Percentiles rank a stretch among this genome's conserved stretches.
Evolutionary conservation across 2,329 filamentous ascomycete genomes (phyloP).

Genomic region (Venturia nashicola): DNA sequence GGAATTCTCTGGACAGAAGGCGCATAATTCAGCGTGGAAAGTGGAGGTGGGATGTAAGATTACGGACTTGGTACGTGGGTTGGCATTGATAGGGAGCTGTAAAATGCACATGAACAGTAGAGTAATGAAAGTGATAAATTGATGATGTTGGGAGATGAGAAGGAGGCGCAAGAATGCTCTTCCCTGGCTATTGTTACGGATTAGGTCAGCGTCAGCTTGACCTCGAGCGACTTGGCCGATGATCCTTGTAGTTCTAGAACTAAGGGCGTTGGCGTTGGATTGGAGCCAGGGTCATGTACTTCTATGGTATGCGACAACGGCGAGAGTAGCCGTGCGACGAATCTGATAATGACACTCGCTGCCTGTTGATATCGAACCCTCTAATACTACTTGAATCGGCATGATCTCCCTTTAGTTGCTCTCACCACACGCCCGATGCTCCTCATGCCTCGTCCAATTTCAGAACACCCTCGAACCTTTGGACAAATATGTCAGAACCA

Average conservation of each 20-base stretch:
- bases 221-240: background rate
- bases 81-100: background rate
- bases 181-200: background rate
- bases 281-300: background rate
- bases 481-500: slow-evolving; percentile 2
- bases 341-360: background rate
- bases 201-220: background rate
- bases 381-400: background rate
- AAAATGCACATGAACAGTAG: background rate
- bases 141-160: background rate
- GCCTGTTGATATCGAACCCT: background rate
- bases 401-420: background rate
- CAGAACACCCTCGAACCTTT: background rate
- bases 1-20: background rate
- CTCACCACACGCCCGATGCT: background rate
- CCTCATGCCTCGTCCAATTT: slow-evolving; percentile 2
- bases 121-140: background rate
- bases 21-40: background rate
- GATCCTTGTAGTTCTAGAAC: background rate
- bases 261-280: background rate
- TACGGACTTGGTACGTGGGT: background rate
- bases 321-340: background rate
- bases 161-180: background rate
- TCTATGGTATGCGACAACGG: background rate
- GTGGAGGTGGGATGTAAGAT: background rate